Percentiles rank a stretch among this genome's conserved stretches.
Evolutionary conservation across 2,329 filamentous ascomycete genomes (phyloP).

Genomic region (Helminthosporium solani): DNA sequence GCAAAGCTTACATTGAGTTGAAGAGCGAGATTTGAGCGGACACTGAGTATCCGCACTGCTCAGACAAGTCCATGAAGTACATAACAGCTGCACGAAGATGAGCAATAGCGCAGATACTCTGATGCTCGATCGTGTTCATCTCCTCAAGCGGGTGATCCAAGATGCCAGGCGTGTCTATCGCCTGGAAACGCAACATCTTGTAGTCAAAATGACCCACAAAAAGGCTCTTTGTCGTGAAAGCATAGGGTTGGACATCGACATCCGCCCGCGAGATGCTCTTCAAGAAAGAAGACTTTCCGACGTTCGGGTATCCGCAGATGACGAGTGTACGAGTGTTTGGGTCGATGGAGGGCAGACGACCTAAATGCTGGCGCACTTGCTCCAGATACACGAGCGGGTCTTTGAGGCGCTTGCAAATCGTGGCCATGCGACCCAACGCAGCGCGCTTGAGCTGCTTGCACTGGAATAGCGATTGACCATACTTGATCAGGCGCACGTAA

Average conservation of each 20-base stretch:
- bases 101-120: conserved; percentile 95
- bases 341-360: conserved; percentile 96
- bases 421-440: conserved; percentile 96
- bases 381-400: conserved; percentile 94
- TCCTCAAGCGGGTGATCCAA: conserved; percentile 96
- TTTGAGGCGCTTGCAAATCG: conserved; percentile 90
- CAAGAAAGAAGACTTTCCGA: conserved; percentile 91
- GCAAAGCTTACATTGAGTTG: conserved; percentile 65
- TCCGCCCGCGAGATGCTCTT: conserved; percentile 90
- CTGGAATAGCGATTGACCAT: conserved; percentile 87
- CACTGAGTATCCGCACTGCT: conserved; percentile 95
- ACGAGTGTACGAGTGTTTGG: conserved; percentile 94
- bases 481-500: conserved; percentile 94
- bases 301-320: conserved; percentile 95
- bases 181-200: conserved; percentile 86
- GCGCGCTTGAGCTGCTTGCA: conserved; percentile 99
- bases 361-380: conserved; percentile 94
- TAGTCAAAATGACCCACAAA: conserved; percentile 99
- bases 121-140: conserved; percentile 99
- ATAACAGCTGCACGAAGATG: conserved; percentile 93
- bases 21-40: conserved; percentile 91
- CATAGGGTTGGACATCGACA: conserved; percentile 96
- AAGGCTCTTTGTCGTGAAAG: conserved; percentile 95
- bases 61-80: conserved; percentile 97
- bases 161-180: conserved; percentile 98